Base-by-base conservation (phyloP, 2,329 filamentous ascomycete species). In the Calonectria pauciramosa region DNA sequence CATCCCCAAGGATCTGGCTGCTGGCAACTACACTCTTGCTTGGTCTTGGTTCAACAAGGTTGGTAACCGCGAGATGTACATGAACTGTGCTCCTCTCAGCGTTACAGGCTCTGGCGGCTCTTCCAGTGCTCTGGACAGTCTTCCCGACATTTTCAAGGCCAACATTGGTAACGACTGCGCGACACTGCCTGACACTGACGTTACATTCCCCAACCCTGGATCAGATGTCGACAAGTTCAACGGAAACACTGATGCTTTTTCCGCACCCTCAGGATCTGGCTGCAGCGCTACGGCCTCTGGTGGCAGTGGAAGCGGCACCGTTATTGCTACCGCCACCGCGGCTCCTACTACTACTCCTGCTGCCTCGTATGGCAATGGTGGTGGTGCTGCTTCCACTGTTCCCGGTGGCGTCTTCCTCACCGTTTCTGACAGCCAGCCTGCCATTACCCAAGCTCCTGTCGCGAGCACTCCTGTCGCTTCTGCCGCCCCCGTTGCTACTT, bases 21-120 rank as follows among this genome's bases (percentile, higher is more conserved):
- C 93, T 1, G 97, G 96, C 5, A 90, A 96, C 51, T 96, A 94
- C 32, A 94, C 93, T 0, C 88, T 99, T 7, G 95, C 95, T 0
- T 99, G 96, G 96, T 95, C 95, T 0, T 99, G 97, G 97, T 92
- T 98, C 86, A 99, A 99, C 88, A 94, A 94, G 74, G 82, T 98
- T 13, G 97, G 97, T 3, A 98, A 98, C 87, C 93, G 96, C 1
- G 97, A 99, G 83, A 95, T 98, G 90, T 98, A 99, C 89, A 98
- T 98, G 96, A 97, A 98, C 90, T 99, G 96, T 80, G 95, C 94
- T 0, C 92, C 95, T 0, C 85, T 98, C 63, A 90, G 88, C 0
- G 89, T 99, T 30, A 91, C 91, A 0, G 91, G 91, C 11, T 77
- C 76, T 0, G 86, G 85, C 0, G 90, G 90, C 68, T 84, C 85